These are phyloP conservation scores for Clavariopsis aquatica DNA, from an alignment of 495 filamentous ascomycete genomes.

Conservation along the genomic window DNA sequence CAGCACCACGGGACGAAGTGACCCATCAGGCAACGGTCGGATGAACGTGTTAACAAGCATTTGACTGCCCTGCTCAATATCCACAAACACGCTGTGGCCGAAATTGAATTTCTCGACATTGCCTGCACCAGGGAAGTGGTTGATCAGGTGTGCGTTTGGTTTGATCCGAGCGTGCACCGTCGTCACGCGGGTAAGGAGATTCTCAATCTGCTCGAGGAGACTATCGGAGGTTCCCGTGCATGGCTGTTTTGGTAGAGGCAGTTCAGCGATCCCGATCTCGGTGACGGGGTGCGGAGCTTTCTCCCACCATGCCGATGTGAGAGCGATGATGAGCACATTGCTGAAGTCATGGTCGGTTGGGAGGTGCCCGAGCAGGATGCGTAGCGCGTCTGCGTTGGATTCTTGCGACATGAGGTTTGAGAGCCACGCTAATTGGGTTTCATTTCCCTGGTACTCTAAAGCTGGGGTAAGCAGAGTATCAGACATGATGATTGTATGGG, in stretches of 20 bases:
- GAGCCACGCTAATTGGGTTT: no score
- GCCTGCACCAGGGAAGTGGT: conserved; percentile 3
- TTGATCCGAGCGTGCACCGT: conserved; percentile 13
- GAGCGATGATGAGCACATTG: neutral
- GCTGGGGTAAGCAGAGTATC: no score
- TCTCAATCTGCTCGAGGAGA: neutral
- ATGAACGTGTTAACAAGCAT: neutral
- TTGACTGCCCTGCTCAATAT: neutral
- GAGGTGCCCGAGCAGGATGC: no score
- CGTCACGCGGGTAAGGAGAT: conserved; percentile 2
- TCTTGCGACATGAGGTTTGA: no score
- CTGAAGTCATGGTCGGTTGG: no score
- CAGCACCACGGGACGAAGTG: conserved; percentile 10
- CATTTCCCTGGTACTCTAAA: no score
- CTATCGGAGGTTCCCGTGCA: neutral
- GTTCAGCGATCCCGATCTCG: conserved; percentile 13
- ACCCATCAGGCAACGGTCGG: neutral
- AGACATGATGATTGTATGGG: no score
- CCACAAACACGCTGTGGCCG: conserved; percentile 4
- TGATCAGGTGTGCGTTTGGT: conserved; percentile 14
- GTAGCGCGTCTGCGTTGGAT: no score
- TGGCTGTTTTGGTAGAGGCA: neutral
- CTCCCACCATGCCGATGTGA: conserved; percentile 7
- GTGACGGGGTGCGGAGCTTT: conserved; percentile 16
- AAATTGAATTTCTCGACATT: conserved; percentile 21